These are phyloP conservation scores for Cercospora zeina DNA, from an alignment of 2,329 filamentous ascomycete species.

Conservation along the genomic window DNA sequence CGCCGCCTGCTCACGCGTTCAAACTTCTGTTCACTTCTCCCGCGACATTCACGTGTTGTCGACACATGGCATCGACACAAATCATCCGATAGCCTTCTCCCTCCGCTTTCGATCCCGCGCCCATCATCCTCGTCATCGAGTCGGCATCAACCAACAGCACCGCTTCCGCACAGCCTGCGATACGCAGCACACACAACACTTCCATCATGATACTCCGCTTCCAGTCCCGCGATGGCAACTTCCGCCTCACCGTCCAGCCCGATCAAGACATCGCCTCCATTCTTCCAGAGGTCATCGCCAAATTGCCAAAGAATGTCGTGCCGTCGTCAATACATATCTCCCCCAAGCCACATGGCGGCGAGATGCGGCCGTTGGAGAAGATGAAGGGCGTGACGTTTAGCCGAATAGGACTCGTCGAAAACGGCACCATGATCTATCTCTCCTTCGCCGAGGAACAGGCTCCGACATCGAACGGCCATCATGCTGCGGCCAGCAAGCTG, in stretches of 20 bases:
- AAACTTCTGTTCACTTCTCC: slow-evolving; percentile 6
- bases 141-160: slow-evolving; percentile 12
- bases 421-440: slow-evolving; percentile 89
- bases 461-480: slow-evolving; percentile 52
- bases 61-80: slow-evolving; percentile 13
- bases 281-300: slow-evolving; percentile 57
- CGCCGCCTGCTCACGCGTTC: slow-evolving; percentile 12
- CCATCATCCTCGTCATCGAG: slow-evolving; percentile 12
- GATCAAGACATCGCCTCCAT: slow-evolving; percentile 68
- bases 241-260: slow-evolving; percentile 76
- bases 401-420: slow-evolving; percentile 54
- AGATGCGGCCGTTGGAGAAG: slow-evolving; percentile 55
- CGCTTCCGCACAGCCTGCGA: slow-evolving; percentile 6
- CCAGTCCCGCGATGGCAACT: slow-evolving; percentile 88
- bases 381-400: slow-evolving; percentile 58
- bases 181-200: slow-evolving; percentile 15
- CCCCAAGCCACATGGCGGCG: slow-evolving; percentile 61
- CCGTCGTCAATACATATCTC: slow-evolving; percentile 59
- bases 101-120: neutral
- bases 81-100: slow-evolving; percentile 6
- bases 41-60: slow-evolving; percentile 3
- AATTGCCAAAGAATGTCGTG: slow-evolving; percentile 59
- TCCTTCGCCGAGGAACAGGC: slow-evolving; percentile 65
- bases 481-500: slow-evolving; percentile 60
- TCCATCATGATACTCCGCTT: slow-evolving; percentile 77